Evolutionary conservation across 345 rosid genomes (phyloP).

Genomic region (Garcia nutans): DNA sequence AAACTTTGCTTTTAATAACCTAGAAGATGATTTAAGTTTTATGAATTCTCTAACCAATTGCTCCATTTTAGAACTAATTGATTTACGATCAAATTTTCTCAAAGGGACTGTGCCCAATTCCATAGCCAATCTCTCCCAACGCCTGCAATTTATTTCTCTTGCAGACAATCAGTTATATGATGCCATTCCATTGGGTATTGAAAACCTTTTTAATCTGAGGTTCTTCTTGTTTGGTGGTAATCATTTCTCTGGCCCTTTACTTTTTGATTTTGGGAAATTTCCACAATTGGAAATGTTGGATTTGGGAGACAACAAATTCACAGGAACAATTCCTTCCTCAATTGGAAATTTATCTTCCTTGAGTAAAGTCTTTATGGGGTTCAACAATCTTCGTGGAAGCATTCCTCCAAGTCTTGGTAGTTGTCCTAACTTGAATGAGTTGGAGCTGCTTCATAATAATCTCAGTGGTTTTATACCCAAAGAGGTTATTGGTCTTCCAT

Average conservation of each 20-base stretch:
- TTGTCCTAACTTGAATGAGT: neutral
- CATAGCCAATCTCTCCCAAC: slow-evolving; percentile 24
- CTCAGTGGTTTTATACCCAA: neutral
- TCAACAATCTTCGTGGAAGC: slow-evolving; percentile 24
- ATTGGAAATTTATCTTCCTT: slow-evolving; percentile 25
- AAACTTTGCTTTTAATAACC: neutral
- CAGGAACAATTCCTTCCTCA: slow-evolving; percentile 26
- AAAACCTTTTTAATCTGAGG: slow-evolving; percentile 17
- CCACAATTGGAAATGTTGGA: slow-evolving; percentile 11
- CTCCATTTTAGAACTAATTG: neutral
- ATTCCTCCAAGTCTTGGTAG: slow-evolving; percentile 31
- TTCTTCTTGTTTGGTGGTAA: slow-evolving; percentile 3
- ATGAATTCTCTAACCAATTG: slow-evolving; percentile 11
- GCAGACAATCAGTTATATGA: slow-evolving; percentile 1
- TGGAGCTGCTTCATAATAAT: neutral
- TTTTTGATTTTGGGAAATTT: slow-evolving; percentile 19
- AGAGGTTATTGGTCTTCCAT: neutral
- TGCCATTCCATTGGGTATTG: slow-evolving; percentile 22
- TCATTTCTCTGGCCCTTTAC: slow-evolving; percentile 15
- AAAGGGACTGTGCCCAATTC: slow-evolving; percentile 6
- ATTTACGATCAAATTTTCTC: neutral
- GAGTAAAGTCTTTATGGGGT: slow-evolving; percentile 11
- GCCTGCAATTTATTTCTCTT: neutral
- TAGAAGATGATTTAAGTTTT: slow-evolving; percentile 15
- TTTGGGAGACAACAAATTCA: slow-evolving; percentile 9